Evolutionary conservation across 331 rosid genomes (phyloP), one percentile per base, ranked within the genome.

Genomic region (Quercus tomentella): DNA sequence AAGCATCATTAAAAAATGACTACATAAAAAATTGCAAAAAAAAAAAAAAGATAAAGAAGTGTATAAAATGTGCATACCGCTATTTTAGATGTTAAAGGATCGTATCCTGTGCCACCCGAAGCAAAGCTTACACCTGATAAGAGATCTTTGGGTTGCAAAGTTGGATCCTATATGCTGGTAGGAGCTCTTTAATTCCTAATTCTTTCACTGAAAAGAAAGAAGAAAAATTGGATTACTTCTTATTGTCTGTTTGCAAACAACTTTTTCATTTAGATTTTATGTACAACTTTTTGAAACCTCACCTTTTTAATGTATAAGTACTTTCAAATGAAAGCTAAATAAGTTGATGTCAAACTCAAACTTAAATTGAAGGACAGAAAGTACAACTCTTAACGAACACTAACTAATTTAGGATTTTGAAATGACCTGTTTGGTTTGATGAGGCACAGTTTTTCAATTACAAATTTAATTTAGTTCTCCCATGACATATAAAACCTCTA

Each of bases 31-130:
- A 56, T 25, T 5, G 23, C 7, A 1, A 2, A 43, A 15, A 3
- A 8, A 15, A 3, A 8, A 5, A 1, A 6, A 33, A 21, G 5
- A 4, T 4, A 30, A 28, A 68, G 30, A 12, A 28, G 21, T 11
- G 20, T 9, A 49, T 8, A 58, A 41, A 15, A 20, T 16, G 5
- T 11, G 63, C 28, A 9, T 84, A 86, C 91, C 67, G 28, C 70
- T 0, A 83, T 0, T 49, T 79, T 7, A 7, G 91, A 23, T 3
- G 91, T 81, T 33, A 87, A 62, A 9, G 91, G 88, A 62, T 88
- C 91, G 56, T 74, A 85, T 15, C 91, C 86, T 15, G 82, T 33
- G 22, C 87, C 91, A 67, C 89, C 84, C 0, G 82, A 80, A 21
- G 89, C 91, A 21, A 88, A 78, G 69, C 63, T 73, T 7, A 85